Evolutionary conservation across 495 filamentous ascomycete genomes (phyloP), one percentile per base, ranked within the genome.

Genomic region (Darksidea phi): DNA sequence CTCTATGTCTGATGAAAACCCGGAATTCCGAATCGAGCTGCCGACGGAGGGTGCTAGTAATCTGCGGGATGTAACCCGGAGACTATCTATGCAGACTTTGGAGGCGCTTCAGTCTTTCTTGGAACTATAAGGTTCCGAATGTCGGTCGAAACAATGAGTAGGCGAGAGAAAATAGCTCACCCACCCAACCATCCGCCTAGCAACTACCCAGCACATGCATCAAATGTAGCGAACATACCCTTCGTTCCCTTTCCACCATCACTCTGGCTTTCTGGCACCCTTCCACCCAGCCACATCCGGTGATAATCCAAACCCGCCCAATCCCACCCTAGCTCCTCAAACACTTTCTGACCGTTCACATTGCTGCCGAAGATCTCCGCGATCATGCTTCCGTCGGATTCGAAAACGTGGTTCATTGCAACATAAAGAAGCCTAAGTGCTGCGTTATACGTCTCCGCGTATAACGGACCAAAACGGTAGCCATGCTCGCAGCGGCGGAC

Each of bases 251-350:
- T 61, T 0, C 66, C 66, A 0, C 58, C 66, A 2, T 42, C 48
- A 34, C 45, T 17, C 41, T 68, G 66, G 24, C 57, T 57, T 13
- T 48, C 46, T 5, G 66, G 56, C 17, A 55, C 62, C 48, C 26
- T 62, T 11, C 61, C 66, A n/a, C 38, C 49, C 8, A 62, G 28
- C 66, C 66, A 68, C 66, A 68, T 68, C 7, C 66, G 52, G 38
- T 65, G 57, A 23, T 61, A 65, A 49, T 68, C 61, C 0, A 62
- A 6, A 3, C 62, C 62, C 18, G 46, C 54, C 43, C 41, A 62
- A 6, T 1, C 23, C 56, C 56, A 68, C 20, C 66, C 66, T 20
- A 52, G 34, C 1, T 57, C 51, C 34, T 68, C 57, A 41, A 68
- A 68, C n/a, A 65, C 13, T 24, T 53, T 48, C 47, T 20, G 49